Conservation (phyloP, 2,329 filamentous ascomycete species). For the Fusarium hainanense region DNA sequence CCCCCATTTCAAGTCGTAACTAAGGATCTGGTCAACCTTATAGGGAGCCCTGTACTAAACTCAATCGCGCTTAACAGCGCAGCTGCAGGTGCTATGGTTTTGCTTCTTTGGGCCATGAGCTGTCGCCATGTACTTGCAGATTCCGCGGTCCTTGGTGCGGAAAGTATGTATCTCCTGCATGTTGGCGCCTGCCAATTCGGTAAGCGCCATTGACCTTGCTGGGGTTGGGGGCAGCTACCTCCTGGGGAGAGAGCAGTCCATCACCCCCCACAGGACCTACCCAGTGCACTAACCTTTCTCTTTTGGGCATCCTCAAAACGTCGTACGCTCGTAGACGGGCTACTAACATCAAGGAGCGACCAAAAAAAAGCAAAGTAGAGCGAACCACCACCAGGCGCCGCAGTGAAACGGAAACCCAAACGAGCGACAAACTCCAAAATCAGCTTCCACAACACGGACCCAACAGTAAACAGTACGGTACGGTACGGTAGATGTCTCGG, state of each 20-base stretch:
- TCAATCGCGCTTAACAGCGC: conserved; percentile 34
- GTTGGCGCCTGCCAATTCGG: conserved; percentile 6
- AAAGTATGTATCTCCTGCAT: not conserved
- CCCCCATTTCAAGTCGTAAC: conserved; percentile 9
- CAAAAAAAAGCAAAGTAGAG: conserved; percentile 1
- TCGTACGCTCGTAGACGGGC: not conserved
- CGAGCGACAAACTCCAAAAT: not conserved
- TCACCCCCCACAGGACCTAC: conserved; percentile 14
- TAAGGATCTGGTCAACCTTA: conserved; percentile 3
- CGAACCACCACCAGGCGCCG: not conserved
- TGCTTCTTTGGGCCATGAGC: conserved; percentile 15
- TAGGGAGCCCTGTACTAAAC: conserved; percentile 38
- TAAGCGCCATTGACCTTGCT: conserved; percentile 5
- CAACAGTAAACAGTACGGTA: not conserved
- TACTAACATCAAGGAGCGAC: not conserved
- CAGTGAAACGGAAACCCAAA: not conserved
- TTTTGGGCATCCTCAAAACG: conserved; percentile 21
- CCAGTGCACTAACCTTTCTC: conserved; percentile 6
- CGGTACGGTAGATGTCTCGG: conserved; percentile 16
- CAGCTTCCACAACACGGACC: not conserved
- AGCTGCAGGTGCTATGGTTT: conserved; percentile 27
- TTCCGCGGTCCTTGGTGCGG: not conserved
- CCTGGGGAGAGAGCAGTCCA: not conserved
- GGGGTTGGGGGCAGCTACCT: not conserved
- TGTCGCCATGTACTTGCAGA: conserved; percentile 1